Conservation (phyloP, 2,329 filamentous ascomycete genomes). For the Aspergillus alliaceus region DNA sequence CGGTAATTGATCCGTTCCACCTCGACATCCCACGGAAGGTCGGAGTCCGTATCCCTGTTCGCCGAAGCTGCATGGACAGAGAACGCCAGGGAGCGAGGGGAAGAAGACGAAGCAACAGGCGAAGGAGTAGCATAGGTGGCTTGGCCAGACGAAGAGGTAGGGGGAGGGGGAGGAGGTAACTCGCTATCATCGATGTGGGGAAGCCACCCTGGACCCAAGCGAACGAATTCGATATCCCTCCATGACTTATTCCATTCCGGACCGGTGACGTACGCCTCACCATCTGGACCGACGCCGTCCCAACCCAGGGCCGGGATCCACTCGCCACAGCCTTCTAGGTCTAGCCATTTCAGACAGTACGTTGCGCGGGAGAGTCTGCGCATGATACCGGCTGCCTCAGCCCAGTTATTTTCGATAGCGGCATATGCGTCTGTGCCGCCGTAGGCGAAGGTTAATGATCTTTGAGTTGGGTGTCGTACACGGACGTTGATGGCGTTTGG, state of each 20-base stretch:
- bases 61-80: conserved; percentile 25
- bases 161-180: not conserved
- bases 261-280: conserved; percentile 28
- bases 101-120: not conserved
- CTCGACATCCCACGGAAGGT: conserved; percentile 33
- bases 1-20: conserved; percentile 32
- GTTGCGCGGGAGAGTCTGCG: conserved; percentile 56
- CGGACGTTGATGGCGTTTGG: conserved; percentile 52
- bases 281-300: conserved; percentile 32
- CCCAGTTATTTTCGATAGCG: conserved; percentile 54
- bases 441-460: conserved; percentile 46
- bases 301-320: conserved; percentile 57
- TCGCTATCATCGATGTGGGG: conserved; percentile 24
- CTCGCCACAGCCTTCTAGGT: conserved; percentile 58
- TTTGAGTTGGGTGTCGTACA: conserved; percentile 40
- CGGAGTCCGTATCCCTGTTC: not conserved
- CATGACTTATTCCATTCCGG: conserved; percentile 50
- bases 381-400: conserved; percentile 57
- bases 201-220: conserved; percentile 44
- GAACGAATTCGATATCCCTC: conserved; percentile 45
- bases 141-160: not conserved
- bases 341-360: conserved; percentile 62
- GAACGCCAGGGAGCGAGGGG: conserved; percentile 15
- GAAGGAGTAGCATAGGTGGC: not conserved
- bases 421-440: conserved; percentile 56